These are phyloP conservation scores for Solanum hybrid DNA, from an alignment of 305 asterid species.

Conservation along the genomic window DNA sequence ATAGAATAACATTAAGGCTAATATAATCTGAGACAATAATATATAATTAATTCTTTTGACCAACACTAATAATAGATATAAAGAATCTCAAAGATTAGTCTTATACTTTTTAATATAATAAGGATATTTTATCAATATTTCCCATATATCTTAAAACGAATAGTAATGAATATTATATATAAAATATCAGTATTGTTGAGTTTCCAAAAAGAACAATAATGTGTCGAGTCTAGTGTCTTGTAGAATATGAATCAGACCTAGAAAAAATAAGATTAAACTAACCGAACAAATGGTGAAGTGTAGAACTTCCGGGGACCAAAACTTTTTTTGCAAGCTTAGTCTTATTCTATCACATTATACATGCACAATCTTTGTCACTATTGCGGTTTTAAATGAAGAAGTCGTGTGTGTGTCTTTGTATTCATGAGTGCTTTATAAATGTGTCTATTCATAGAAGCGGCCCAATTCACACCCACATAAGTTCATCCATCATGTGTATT, in stretches of 20 bases:
- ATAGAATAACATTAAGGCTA: not conserved
- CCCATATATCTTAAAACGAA: not conserved
- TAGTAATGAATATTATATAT: not conserved
- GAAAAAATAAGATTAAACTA: not conserved
- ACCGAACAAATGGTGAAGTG: not conserved
- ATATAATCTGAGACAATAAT: not conserved
- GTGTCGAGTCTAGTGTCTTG: not conserved
- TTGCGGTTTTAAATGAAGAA: too few species aligned
- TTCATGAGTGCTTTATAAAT: too few species aligned
- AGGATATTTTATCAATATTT: not conserved
- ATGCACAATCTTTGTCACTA: too few species aligned
- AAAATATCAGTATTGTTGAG: not conserved
- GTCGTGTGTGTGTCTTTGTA: not conserved
- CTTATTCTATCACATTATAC: too few species aligned
- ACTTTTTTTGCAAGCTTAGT: too few species aligned
- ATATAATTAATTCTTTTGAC: not conserved
- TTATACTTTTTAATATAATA: not conserved
- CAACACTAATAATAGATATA: not conserved
- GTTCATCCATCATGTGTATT: not conserved
- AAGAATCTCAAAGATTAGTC: not conserved
- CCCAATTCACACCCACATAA: not conserved
- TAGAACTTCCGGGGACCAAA: not conserved
- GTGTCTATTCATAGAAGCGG: too few species aligned
- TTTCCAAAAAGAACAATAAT: not conserved
- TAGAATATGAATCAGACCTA: not conserved